Base-by-base conservation (phyloP, 2,329 filamentous ascomycete species). In the Tolypocladium capitatum region DNA sequence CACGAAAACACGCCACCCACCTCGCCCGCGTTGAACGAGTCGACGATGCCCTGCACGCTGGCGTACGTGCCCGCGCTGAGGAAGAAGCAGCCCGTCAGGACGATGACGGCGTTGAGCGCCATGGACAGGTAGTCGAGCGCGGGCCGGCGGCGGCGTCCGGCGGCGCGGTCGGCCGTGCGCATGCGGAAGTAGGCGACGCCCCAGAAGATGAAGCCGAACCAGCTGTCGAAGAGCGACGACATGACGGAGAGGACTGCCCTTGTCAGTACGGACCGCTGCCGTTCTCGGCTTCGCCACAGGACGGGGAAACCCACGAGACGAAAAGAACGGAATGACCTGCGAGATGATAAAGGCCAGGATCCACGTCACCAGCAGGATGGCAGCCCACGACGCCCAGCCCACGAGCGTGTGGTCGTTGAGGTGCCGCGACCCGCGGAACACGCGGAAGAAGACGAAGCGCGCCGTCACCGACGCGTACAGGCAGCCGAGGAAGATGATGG, bases 151-250 rank as follows among this genome's bases (percentile, higher is more conserved):
- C 67, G 68, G 52, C 70, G 74, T 45, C 75, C 72, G 31, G 76
- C 72, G 1, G 70, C 66, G 2, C 73, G 60, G 7, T 86, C 83
- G 1, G 76, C 83, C 20, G 68, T 69, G 43, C 84, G 75, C 84
- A 91, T 86, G 48, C 84, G 77, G 59, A 89, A 76, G 60, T 87
- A 91, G 1, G 85, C 86, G 1, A 87, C 76, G 13, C 84, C 86
- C 86, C 86, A 96, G 72, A 95, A 96, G 60, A 95, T 94, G 72
- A 95, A 96, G 24, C 90, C 90, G 58, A 91, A 91, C 74, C 89
- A 91, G 47, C 85, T 91, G 67, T 95, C 88, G 60, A 95, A 95
- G 1, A 95, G 76, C 4, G 87, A 87, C n/a, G 81, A 85, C 83
- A 89, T 86, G 51, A 88, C 71, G 5, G 81, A 81, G n/a, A 81